A percentile compares a stretch with the other conserved stretches of the same genome.
Conservation (phyloP, 2,329 filamentous ascomycete species). For the Colletotrichum spinosum region DNA sequence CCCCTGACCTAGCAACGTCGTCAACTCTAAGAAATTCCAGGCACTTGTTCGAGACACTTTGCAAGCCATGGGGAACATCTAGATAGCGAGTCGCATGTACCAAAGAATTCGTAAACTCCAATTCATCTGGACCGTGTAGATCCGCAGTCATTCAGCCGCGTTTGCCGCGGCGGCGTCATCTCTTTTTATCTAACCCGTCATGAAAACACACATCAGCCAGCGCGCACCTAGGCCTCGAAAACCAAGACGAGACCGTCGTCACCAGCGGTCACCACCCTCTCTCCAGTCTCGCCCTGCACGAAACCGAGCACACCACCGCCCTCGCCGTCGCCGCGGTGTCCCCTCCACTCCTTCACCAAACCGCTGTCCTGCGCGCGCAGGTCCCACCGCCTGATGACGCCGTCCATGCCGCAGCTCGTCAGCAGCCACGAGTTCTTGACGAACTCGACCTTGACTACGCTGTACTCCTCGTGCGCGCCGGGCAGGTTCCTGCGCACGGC, state of each 20-base stretch:
- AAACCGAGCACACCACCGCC: constrained; percentile 92
- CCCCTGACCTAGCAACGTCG: not conserved
- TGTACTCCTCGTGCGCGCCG: constrained; percentile 87
- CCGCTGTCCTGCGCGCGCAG: constrained; percentile 72
- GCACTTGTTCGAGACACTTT: not conserved
- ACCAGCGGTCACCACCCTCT: constrained; percentile 86
- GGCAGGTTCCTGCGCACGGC: constrained; percentile 85
- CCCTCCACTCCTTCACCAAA: constrained; percentile 87
- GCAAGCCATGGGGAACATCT: not conserved
- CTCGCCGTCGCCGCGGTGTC: constrained; percentile 86
- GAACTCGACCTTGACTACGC: constrained; percentile 94
- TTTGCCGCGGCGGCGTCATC: not conserved
- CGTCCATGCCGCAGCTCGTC: constrained; percentile 92
- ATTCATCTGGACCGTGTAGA: constrained; percentile 13
- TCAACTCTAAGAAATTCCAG: not conserved
- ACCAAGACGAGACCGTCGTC: constrained; percentile 82
- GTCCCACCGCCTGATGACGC: constrained; percentile 92
- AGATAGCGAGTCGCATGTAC: not conserved
- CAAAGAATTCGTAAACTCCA: constrained; percentile 1
- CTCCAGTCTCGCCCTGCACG: constrained; percentile 81
- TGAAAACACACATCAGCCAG: not conserved
- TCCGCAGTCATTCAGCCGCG: not conserved
- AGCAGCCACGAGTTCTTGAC: constrained; percentile 76
- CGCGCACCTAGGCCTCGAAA: constrained; percentile 65
- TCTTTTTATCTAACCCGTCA: constrained; percentile 30